phyloP scores from a whole-genome alignment of 495 filamentous ascomycete genomes.

The Aspergillus sclerotioniger region DNA sequence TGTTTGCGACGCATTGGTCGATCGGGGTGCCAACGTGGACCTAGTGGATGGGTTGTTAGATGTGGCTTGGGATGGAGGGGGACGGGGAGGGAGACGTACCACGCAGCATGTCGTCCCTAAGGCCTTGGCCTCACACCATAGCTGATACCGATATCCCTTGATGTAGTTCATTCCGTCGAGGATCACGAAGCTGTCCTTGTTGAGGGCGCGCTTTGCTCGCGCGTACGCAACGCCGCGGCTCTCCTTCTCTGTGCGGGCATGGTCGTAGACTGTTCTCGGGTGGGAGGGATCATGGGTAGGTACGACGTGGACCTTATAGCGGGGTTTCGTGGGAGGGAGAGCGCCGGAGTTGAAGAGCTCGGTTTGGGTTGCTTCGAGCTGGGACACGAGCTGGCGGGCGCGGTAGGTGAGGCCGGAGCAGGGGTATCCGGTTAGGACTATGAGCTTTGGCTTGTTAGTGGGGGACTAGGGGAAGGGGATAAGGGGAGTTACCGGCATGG shows the following conservation, averaged over 20 bases:
- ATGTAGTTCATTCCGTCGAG: conserved; percentile 94
- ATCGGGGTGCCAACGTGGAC: conserved; percentile 76
- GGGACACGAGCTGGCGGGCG: conserved; percentile 67
- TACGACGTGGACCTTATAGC: conserved; percentile 57
- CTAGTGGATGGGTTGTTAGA: conserved; percentile 31
- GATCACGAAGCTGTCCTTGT: conserved; percentile 79
- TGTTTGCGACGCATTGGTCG: conserved; percentile 59
- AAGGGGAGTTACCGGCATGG: conserved; percentile 9
- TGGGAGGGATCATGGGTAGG: conserved; percentile 50
- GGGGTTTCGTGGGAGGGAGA: conserved; percentile 48
- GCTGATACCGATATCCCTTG: conserved; percentile 95
- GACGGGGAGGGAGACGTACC: conserved; percentile 40
- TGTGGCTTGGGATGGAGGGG: background rate
- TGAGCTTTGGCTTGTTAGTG: conserved; percentile 57
- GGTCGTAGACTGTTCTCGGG: conserved; percentile 48
- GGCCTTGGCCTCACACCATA: conserved; percentile 93
- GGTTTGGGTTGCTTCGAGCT: conserved; percentile 41
- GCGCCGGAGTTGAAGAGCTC: conserved; percentile 53
- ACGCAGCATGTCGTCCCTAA: conserved; percentile 78
- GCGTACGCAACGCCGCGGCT: conserved; percentile 82
- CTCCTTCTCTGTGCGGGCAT: conserved; percentile 79
- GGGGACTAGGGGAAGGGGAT: background rate
- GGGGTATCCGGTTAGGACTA: conserved; percentile 89
- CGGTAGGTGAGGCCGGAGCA: conserved; percentile 91
- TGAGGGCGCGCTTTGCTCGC: conserved; percentile 79